A percentile compares a stretch with the other conserved stretches of the same genome.
phyloP scores from a whole-genome alignment of 2,329 filamentous ascomycete species.

The Phialocephala subalpina region DNA sequence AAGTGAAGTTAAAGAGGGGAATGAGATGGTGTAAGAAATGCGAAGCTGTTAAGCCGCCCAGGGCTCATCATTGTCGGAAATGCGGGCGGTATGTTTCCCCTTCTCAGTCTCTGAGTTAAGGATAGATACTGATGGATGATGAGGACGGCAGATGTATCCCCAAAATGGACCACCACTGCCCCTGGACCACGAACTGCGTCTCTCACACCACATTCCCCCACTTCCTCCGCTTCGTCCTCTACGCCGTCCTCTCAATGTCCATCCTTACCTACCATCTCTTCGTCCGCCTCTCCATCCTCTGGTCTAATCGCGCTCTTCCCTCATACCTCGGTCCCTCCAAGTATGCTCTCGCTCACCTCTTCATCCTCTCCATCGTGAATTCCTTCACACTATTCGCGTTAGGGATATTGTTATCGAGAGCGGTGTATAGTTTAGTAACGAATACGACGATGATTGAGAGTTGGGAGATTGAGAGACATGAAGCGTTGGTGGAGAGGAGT shows the following conservation, averaged over 20 bases:
- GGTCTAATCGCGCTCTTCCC: constrained; percentile 71
- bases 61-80: constrained; percentile 82
- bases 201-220: constrained; percentile 84
- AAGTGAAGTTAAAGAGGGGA: constrained; percentile 35
- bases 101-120: background rate
- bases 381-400: constrained; percentile 68
- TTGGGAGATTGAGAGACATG: constrained; percentile 75
- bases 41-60: constrained; percentile 74
- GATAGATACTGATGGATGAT: constrained; percentile 14
- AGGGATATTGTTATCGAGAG: constrained; percentile 69
- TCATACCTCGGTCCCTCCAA: constrained; percentile 76
- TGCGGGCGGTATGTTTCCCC: constrained; percentile 63
- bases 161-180: constrained; percentile 88
- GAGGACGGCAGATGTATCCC: constrained; percentile 66
- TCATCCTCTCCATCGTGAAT: constrained; percentile 65
- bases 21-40: constrained; percentile 80
- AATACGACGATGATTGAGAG: constrained; percentile 85
- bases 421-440: constrained; percentile 65
- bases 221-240: constrained; percentile 81
- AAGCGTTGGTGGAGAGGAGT: constrained; percentile 59
- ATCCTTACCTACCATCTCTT: constrained; percentile 67
- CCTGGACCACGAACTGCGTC: constrained; percentile 86
- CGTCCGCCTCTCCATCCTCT: constrained; percentile 65
- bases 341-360: constrained; percentile 65
- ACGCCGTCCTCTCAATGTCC: constrained; percentile 68